Conservation (phyloP, 352 stramenopile genomes). For the Globisporangium orthogonon region DNA sequence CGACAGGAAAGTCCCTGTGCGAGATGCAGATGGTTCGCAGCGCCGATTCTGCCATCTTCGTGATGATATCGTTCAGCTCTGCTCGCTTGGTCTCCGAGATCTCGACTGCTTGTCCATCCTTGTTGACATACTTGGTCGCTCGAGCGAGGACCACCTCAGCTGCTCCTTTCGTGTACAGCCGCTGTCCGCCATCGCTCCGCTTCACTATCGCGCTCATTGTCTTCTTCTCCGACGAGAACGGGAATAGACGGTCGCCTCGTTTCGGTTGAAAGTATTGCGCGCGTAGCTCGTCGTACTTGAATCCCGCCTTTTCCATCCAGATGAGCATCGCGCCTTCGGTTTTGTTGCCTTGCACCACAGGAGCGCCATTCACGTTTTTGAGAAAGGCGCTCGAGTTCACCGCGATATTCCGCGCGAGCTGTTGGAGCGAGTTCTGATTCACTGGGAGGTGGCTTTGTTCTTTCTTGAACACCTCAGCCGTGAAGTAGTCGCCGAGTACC, state of each 20-base stretch:
- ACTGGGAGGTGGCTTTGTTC: slow-evolving; percentile 27
- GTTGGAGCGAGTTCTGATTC: slow-evolving; percentile 26
- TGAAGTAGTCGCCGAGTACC: slow-evolving; percentile 60
- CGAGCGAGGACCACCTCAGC: slow-evolving; percentile 63
- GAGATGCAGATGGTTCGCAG: slow-evolving; percentile 87
- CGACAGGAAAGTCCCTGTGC: slow-evolving; percentile 61
- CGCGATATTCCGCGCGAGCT: slow-evolving; percentile 49
- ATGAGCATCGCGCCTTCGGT: slow-evolving; percentile 81
- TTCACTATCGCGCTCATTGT: slow-evolving; percentile 68
- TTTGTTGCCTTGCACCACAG: slow-evolving; percentile 69
- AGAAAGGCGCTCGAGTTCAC: slow-evolving; percentile 78
- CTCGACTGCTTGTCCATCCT: slow-evolving; percentile 34
- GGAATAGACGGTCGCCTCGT: slow-evolving; percentile 59
- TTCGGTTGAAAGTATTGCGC: slow-evolving; percentile 40
- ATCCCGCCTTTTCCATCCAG: slow-evolving; percentile 47
- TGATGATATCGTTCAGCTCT: slow-evolving; percentile 71
- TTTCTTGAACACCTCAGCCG: slow-evolving; percentile 34
- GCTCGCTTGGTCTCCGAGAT: slow-evolving; percentile 49
- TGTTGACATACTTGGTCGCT: slow-evolving; percentile 64
- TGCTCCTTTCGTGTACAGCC: slow-evolving; percentile 71
- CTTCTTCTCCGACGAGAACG: slow-evolving; percentile 82
- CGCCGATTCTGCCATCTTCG: slow-evolving; percentile 73
- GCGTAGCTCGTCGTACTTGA: slow-evolving; percentile 58
- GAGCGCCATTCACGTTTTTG: slow-evolving; percentile 31
- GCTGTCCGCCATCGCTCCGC: slow-evolving; percentile 21